phyloP scores from a whole-genome alignment of 2,329 filamentous ascomycete species.

The Phoma sp. region DNA sequence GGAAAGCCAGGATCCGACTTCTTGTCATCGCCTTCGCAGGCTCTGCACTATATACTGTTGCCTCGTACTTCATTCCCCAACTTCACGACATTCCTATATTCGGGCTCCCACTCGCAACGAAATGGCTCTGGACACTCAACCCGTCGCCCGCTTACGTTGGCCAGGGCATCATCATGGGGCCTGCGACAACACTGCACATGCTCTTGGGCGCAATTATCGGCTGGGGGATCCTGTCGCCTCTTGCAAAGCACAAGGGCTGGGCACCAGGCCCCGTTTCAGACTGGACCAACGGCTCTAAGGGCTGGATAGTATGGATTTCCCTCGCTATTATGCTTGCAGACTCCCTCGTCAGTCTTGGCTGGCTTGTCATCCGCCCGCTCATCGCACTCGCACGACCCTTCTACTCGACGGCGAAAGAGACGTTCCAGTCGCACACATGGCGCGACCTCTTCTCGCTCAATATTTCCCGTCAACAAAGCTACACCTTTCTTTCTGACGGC shows the following conservation, averaged over 20 bases:
- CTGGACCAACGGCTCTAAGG: slow-evolving; percentile 93
- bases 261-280: slow-evolving; percentile 85
- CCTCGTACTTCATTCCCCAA: slow-evolving; percentile 88
- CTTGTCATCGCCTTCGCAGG: slow-evolving; percentile 66
- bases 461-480: slow-evolving; percentile 47
- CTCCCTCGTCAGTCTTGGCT: slow-evolving; percentile 84
- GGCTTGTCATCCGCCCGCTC: slow-evolving; percentile 73
- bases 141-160: slow-evolving; percentile 97
- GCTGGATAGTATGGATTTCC: slow-evolving; percentile 98
- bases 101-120: slow-evolving; percentile 73
- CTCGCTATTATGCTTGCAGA: slow-evolving; percentile 97
- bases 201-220: slow-evolving; percentile 86
- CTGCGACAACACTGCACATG: slow-evolving; percentile 95
- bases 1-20: slow-evolving; percentile 68
- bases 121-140: slow-evolving; percentile 96
- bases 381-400: slow-evolving; percentile 56
- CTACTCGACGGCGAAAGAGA: slow-evolving; percentile 41
- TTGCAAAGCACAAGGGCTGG: slow-evolving; percentile 88
- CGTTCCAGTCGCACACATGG: slow-evolving; percentile 44
- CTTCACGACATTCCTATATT: slow-evolving; percentile 88
- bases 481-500: slow-evolving; percentile 46
- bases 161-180: slow-evolving; percentile 98
- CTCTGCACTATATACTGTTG: slow-evolving; percentile 72
- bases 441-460: slow-evolving; percentile 44
- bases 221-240: slow-evolving; percentile 88